Percentiles rank a stretch among this genome's conserved stretches.
These are phyloP conservation scores for Thalassiosira livingstoniorum DNA, from an alignment of 352 stramenopile genomes.

Conservation along the genomic window DNA sequence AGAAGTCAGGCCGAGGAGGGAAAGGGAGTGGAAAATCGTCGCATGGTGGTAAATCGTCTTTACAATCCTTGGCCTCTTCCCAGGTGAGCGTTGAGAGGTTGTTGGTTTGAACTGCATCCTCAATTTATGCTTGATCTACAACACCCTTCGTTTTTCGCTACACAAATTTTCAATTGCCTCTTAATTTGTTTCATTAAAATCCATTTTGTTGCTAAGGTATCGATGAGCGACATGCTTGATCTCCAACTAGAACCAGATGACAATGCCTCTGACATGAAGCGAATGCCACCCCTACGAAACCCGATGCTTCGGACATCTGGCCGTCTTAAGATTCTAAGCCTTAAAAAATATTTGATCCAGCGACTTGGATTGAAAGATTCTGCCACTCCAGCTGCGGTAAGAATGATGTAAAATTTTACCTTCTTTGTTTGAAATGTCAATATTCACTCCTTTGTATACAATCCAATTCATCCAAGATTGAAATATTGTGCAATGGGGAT, in stretches of 20 bases:
- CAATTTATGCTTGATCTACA: no score
- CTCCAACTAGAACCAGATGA: conserved; percentile 38
- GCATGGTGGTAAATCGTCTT: no score
- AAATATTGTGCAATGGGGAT: conserved; percentile 65
- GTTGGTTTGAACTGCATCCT: no score
- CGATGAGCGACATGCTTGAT: conserved; percentile 36
- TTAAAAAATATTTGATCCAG: conserved; percentile 74
- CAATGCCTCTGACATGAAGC: conserved; percentile 6
- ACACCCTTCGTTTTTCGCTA: no score
- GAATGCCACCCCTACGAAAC: conserved; percentile 47
- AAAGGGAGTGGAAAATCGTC: not conserved
- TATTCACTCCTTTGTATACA: not conserved
- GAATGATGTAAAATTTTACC: not conserved
- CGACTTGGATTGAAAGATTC: conserved; percentile 52
- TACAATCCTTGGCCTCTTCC: no score
- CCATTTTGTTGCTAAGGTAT: no score
- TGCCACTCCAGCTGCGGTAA: conserved; percentile 26
- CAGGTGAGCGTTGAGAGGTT: no score
- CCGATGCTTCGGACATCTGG: conserved; percentile 58
- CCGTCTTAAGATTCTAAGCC: conserved; percentile 61
- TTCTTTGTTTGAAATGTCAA: not conserved
- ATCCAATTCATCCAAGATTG: conserved; percentile 33
- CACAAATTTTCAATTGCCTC: no score
- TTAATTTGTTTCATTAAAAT: no score
- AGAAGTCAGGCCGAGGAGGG: conserved; percentile 3